Evolutionary conservation across 2,329 filamentous ascomycete genomes (phyloP).

Genomic region (Pseudogymnoascus sp.): DNA sequence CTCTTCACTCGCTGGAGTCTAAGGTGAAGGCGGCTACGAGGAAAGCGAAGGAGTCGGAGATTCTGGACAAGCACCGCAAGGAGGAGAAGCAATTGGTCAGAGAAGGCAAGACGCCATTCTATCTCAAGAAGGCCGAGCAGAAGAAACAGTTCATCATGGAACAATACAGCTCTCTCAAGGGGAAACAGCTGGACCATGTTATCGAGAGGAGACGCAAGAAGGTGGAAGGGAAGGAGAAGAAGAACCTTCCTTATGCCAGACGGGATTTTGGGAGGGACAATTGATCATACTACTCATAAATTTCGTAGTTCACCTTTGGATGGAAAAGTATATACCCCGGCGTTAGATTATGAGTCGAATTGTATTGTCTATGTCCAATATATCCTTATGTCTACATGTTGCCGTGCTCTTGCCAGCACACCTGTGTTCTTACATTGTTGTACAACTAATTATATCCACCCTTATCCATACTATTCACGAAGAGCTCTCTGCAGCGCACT

Average conservation of each 20-base stretch:
- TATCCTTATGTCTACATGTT: slow-evolving; percentile 1
- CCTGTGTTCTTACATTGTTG: not conserved
- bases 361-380: slow-evolving; percentile 8
- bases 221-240: slow-evolving; percentile 77
- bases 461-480: slow-evolving; percentile 40
- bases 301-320: not conserved
- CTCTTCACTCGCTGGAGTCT: slow-evolving; percentile 71
- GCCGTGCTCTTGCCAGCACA: not conserved
- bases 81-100: slow-evolving; percentile 78
- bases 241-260: slow-evolving; percentile 52
- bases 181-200: slow-evolving; percentile 72
- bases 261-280: slow-evolving; percentile 12
- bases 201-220: slow-evolving; percentile 89
- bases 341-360: slow-evolving; percentile 11
- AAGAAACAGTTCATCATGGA: slow-evolving; percentile 78
- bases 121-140: slow-evolving; percentile 84
- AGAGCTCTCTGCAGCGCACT: slow-evolving; percentile 75
- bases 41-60: slow-evolving; percentile 60
- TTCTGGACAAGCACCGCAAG: slow-evolving; percentile 68
- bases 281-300: not conserved
- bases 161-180: slow-evolving; percentile 75
- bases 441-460: slow-evolving; percentile 16
- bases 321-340: not conserved
- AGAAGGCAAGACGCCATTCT: slow-evolving; percentile 88
- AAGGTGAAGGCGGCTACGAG: slow-evolving; percentile 61